Percentiles rank a stretch among this genome's conserved stretches.
phyloP scores from a whole-genome alignment of 306 rosid species.

The Glycine tomentella region DNA sequence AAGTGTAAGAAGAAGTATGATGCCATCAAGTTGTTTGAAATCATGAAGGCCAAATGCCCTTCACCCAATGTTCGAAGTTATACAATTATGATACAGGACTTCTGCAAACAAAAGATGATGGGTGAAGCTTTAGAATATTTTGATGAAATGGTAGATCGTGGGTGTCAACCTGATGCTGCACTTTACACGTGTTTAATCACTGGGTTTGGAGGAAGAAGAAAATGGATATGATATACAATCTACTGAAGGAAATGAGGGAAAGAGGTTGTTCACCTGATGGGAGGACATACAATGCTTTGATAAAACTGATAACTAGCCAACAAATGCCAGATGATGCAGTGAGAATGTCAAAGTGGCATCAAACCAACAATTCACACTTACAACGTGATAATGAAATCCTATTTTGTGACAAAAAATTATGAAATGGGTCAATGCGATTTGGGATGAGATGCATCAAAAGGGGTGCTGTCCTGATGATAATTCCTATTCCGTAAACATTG shows the following conservation, averaged over 20 bases:
- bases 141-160: conserved; percentile 67
- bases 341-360: conserved; percentile 62
- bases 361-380: conserved; percentile 81
- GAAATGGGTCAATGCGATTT: conserved; percentile 68
- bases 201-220: conserved; percentile 82
- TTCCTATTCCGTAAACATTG: conserved; percentile 76
- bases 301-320: conserved; percentile 71
- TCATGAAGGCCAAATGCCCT: conserved; percentile 92
- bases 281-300: conserved; percentile 76
- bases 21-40: conserved; percentile 83
- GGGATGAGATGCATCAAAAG: conserved; percentile 79
- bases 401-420: conserved; percentile 67
- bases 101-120: conserved; percentile 77
- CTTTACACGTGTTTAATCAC: conserved; percentile 81
- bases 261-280: conserved; percentile 78
- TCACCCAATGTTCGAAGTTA: conserved; percentile 71
- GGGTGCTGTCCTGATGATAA: conserved; percentile 90
- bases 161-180: conserved; percentile 68
- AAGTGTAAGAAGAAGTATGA: conserved; percentile 79
- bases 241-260: conserved; percentile 71
- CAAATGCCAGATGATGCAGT: conserved; percentile 83
- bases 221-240: conserved; percentile 67
- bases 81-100: conserved; percentile 70
- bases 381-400: conserved; percentile 92
- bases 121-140: conserved; percentile 69